Percentiles rank a stretch among this genome's conserved stretches.
phyloP scores from a whole-genome alignment of 495 filamentous ascomycete species.

The Xylaria curta region DNA sequence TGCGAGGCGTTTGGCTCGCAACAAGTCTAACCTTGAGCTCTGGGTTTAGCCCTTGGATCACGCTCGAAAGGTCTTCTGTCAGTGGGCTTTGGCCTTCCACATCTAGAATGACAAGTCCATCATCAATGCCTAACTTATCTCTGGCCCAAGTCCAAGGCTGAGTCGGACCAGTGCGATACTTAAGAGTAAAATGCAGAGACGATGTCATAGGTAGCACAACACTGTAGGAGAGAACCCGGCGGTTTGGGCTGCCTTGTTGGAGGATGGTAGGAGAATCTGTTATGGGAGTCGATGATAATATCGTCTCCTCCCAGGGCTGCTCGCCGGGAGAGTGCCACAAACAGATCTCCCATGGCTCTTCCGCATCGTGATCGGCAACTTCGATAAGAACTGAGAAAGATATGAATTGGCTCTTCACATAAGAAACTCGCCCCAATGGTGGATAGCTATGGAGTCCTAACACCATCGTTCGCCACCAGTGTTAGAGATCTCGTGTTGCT shows the following conservation, averaged over 20 bases:
- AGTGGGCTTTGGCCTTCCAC: conserved; percentile 25
- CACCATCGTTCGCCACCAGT: conserved; percentile 10
- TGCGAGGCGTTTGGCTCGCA: conserved; percentile 71
- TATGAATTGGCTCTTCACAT: conserved; percentile 13
- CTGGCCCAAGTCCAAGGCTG: conserved; percentile 78
- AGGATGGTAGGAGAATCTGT: conserved; percentile 43
- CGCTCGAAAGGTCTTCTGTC: conserved; percentile 57
- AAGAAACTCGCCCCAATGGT: conserved; percentile 25
- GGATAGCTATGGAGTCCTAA: conserved; percentile 17
- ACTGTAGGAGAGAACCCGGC: conserved; percentile 51
- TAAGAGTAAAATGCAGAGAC: conserved; percentile 73
- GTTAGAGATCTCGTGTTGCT: background rate
- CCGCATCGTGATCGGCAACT: conserved; percentile 57
- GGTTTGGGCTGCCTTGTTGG: conserved; percentile 38
- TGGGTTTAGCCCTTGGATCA: conserved; percentile 65
- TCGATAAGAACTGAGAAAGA: conserved; percentile 60
- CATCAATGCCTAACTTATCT: conserved; percentile 61
- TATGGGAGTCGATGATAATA: conserved; percentile 48
- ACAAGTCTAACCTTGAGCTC: conserved; percentile 62
- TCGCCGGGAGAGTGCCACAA: conserved; percentile 74
- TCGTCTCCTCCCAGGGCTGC: conserved; percentile 56
- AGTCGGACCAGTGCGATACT: conserved; percentile 64
- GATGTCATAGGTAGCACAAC: conserved; percentile 49
- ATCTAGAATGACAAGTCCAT: conserved; percentile 68
- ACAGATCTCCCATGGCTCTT: conserved; percentile 71